Base-by-base conservation (phyloP, 768 basidiomycete species). In the Panaeolus papilionaceus region DNA sequence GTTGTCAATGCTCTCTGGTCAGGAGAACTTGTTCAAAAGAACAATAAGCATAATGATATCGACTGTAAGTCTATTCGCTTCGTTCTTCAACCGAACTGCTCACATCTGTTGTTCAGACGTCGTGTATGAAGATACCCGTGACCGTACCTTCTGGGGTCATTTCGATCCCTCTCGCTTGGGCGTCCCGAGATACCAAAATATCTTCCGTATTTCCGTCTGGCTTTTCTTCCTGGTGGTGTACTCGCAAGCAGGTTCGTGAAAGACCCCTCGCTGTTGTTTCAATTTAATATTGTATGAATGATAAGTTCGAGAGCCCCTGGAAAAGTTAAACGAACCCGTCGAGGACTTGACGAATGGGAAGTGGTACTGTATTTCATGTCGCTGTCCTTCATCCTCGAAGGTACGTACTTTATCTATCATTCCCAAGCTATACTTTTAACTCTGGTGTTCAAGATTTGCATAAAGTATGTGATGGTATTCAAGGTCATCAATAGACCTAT, bases 161-260 rank as follows among this genome's bases (percentile, higher is more conserved):
- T 72, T 96, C 18, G 86, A 96, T 72, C 88, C 94, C 4, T 82
- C 90, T 3, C 87, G 95, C 38, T 80, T 98, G 58, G 88, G 88
- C 39, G 94, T 97, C 26, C 96, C 96, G 38, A 91, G 93, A 64
- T 96, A 96, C 76, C 96, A 96, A 75, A 96, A 94, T 71, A 83
- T 89, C 63, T 90, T 96, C 74, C 89, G 93, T 54, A 89, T 95
- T 64, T 64, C 84, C 6, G 82, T 94, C 39, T 95, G 92, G 93
- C 74, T 94, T 26, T 82, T 92, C 71, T 92, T 95, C 78, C 84
- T 97, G 39, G 81, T 85, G 20, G 86, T 89, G 3, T 96, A 95
- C 75, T 95, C 93, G 2, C 92, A 92, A 81, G 93, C 94, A 61
- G 93, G 93, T 92, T 49, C 66, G 84, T 72, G 14, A 16, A 2